Base-by-base conservation (phyloP, 2,329 filamentous ascomycete genomes). In the Raffaelea arxii region DNA sequence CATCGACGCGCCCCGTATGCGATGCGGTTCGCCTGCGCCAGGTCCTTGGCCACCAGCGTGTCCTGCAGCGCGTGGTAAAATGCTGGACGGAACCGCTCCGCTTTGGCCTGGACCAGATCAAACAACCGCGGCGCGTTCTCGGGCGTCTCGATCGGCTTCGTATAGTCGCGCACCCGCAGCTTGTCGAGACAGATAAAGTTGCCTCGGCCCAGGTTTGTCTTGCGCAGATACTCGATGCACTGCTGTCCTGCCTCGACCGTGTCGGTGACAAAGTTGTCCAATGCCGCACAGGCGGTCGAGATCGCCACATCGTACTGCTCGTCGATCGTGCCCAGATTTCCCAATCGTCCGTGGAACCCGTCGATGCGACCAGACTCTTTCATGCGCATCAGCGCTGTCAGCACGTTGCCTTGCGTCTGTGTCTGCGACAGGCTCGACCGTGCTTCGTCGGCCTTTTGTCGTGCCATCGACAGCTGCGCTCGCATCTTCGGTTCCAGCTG, bases 121-220 rank as follows among this genome's bases (percentile, higher is more conserved):
- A 97, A 98, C 2, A 98, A 73, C 21, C 92, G 80, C 18, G 91
- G 91, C 6, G 92, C 91, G 56, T 87, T 83, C 63, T 98, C 92
- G 0, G 92, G 92, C 0, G 92, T 98, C 49, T 86, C 75, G 45
- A 97, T 90, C 0, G 78, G 69, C n/a, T n/a, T n/a, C 2, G 82
- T 82, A 56, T 97, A 69, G 57, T 95, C 86, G 44, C 87, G 80
- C 25, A 77, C 72, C 22, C 88, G 80, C 42, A 97, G 71, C 60
- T 91, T 89, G 63, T 98, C 88, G 16, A 98, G 75, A 54, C 92
- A 86, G 58, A 98, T 97, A 63, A 98, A 97, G 67, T 96, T 96
- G 49, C 90, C 92, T 56, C 94, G 82, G 12, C 92, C 92, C 4
- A 98, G 80, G 55, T 96, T 96, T 57, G 95, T 98, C 72, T 97